Evolutionary conservation across 2,329 filamentous ascomycete genomes (phyloP).

Genomic region (Trichoderma afroharzianum): DNA sequence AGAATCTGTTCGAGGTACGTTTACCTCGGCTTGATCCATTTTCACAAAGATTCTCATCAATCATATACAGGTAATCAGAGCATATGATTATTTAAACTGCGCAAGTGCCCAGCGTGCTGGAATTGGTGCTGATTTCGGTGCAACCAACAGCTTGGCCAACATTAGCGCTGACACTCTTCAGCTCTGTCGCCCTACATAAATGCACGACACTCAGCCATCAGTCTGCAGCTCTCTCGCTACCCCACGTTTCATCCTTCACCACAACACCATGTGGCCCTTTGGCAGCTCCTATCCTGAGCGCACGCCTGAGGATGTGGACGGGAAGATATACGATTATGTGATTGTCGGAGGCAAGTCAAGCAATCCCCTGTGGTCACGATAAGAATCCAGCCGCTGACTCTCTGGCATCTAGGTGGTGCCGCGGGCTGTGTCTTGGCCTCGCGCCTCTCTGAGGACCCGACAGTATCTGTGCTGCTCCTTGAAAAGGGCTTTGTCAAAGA

Average conservation of each 20-base stretch:
- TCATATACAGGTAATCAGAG: background rate
- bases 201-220: background rate
- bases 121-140: background rate
- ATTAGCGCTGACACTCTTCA: background rate
- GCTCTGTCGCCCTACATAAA: background rate
- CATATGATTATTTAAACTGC: background rate
- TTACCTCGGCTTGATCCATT: background rate
- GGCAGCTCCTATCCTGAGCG: background rate
- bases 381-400: background rate
- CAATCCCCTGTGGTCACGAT: background rate
- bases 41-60: background rate
- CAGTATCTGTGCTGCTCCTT: background rate
- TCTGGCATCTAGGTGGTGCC: background rate
- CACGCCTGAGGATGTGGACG: background rate
- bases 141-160: background rate
- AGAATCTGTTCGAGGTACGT: fast-evolving
- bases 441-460: background rate
- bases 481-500: background rate
- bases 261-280: background rate
- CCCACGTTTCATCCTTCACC: background rate
- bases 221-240: background rate
- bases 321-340: background rate
- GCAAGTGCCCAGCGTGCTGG: background rate
- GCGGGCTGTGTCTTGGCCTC: background rate
- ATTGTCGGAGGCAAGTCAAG: background rate